Evolutionary conservation across 148 eudicot species (phyloP).

Genomic region (Rhododendron ferrugineum): DNA sequence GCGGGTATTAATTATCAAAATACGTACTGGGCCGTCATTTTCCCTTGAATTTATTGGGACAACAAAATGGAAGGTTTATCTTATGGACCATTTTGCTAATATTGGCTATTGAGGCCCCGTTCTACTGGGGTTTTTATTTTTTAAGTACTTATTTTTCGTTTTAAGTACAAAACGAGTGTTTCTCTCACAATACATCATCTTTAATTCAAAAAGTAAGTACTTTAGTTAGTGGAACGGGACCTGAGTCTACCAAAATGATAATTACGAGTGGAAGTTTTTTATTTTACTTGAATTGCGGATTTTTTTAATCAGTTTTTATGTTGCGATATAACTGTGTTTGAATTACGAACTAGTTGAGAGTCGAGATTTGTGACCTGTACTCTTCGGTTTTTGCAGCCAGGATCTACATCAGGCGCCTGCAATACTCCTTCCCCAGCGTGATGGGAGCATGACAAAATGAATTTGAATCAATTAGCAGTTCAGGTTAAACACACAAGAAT

Average conservation of each 20-base stretch:
- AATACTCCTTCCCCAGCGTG: neutral
- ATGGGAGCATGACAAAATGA: neutral
- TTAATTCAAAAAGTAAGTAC: too few species aligned
- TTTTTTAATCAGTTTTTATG: neutral
- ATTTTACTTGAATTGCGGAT: neutral
- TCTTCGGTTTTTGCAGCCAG: constrained; percentile 13
- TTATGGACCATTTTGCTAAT: neutral
- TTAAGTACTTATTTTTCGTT: too few species aligned
- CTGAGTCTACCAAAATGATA: neutral
- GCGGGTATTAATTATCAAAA: too few species aligned
- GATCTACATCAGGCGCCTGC: constrained; percentile 14
- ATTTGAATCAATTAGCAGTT: neutral
- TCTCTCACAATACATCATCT: too few species aligned
- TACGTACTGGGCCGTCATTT: too few species aligned
- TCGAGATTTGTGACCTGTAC: neutral
- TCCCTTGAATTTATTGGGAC: too few species aligned
- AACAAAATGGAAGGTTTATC: neutral
- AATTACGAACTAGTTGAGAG: neutral
- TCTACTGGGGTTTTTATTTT: too few species aligned
- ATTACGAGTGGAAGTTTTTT: neutral
- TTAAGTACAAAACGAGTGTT: too few species aligned
- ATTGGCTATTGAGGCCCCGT: neutral
- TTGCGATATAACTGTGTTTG: neutral
- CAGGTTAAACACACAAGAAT: neutral
- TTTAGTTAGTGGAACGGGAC: too few species aligned